phyloP scores from a whole-genome alignment of 768 basidiomycete genomes.

The Sutorius australiensis region DNA sequence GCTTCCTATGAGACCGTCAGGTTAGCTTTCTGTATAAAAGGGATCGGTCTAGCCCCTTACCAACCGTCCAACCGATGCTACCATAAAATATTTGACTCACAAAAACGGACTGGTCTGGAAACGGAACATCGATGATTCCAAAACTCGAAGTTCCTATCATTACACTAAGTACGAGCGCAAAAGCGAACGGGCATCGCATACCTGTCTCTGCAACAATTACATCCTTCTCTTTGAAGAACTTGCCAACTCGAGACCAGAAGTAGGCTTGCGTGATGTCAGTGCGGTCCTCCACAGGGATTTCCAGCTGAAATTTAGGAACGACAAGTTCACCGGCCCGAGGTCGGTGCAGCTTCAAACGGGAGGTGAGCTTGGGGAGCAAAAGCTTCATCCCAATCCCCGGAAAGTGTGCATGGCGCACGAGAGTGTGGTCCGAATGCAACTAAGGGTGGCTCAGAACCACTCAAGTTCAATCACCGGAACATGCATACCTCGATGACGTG shows the following conservation, averaged over 20 bases:
- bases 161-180: not conserved
- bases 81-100: slow-evolving; percentile 86
- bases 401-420: slow-evolving; percentile 61
- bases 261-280: slow-evolving; percentile 68
- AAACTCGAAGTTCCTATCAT: slow-evolving; percentile 69
- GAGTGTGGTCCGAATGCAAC: slow-evolving; percentile 74
- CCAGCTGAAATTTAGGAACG: slow-evolving; percentile 41
- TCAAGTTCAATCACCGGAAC: not conserved
- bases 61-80: slow-evolving; percentile 87
- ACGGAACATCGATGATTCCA: slow-evolving; percentile 75
- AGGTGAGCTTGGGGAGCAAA: slow-evolving; percentile 66
- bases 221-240: slow-evolving; percentile 69
- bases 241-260: slow-evolving; percentile 77
- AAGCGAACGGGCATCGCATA: slow-evolving; percentile 10
- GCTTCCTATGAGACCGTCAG: slow-evolving; percentile 38
- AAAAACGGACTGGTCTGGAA: slow-evolving; percentile 67
- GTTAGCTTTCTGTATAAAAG: not conserved
- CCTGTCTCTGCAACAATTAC: slow-evolving; percentile 89
- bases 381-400: slow-evolving; percentile 71
- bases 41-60: slow-evolving; percentile 34
- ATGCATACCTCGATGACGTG: slow-evolving; percentile 58
- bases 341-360: slow-evolving; percentile 44
- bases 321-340: slow-evolving; percentile 37
- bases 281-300: slow-evolving; percentile 48
- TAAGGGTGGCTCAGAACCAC: slow-evolving; percentile 25